phyloP scores from a whole-genome alignment of 257 asterid species.

The Vinca minor region DNA sequence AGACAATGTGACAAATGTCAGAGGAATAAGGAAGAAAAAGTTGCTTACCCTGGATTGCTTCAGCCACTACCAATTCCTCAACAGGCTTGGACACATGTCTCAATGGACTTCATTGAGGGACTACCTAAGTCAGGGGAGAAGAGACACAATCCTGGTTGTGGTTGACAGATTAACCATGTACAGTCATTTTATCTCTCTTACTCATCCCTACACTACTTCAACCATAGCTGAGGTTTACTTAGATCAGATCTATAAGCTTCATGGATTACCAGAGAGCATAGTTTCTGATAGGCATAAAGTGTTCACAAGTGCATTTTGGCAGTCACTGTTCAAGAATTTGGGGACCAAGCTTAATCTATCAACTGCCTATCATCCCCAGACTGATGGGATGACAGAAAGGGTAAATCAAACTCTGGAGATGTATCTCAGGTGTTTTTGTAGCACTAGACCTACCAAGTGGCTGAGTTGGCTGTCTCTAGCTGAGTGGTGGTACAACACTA shows the following conservation, averaged over 20 bases:
- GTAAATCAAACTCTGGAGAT: background rate
- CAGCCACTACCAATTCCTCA: background rate
- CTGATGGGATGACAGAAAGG: background rate
- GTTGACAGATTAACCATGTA: constrained; percentile 6
- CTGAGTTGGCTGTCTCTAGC: background rate
- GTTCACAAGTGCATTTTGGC: background rate
- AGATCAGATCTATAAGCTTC: background rate
- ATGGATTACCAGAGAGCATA: background rate
- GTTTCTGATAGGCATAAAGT: background rate
- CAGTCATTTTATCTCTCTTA: background rate
- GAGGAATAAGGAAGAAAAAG: too few relatives aligned
- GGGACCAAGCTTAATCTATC: background rate
- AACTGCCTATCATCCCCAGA: background rate
- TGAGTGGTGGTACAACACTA: constrained; percentile 3
- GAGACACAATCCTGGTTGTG: background rate
- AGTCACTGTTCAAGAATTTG: background rate
- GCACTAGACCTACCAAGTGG: background rate
- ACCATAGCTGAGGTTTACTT: background rate
- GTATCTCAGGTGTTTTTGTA: background rate
- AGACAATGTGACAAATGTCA: background rate
- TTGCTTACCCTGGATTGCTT: background rate
- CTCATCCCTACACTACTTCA: background rate
- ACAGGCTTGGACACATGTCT: background rate
- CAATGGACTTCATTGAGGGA: background rate
- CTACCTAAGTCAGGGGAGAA: background rate